phyloP scores from a whole-genome alignment of 2,329 filamentous ascomycete species.

The Ustilaginoidea virens region DNA sequence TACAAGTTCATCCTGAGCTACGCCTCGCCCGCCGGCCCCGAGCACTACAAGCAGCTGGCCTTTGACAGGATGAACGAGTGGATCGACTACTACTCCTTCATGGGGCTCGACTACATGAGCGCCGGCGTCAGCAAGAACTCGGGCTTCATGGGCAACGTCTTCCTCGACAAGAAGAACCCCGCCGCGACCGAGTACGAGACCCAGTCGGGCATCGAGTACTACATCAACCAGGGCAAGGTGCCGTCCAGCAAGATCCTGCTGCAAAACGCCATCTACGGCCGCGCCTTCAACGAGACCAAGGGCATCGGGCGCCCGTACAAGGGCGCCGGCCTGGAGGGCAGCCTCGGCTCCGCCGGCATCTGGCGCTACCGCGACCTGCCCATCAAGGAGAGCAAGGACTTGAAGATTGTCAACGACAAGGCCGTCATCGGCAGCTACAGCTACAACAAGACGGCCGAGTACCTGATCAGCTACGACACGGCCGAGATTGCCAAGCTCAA shows the following conservation, averaged over 20 bases:
- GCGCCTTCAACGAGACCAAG: constrained; percentile 51
- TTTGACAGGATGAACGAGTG: constrained; percentile 36
- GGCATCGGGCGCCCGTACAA: constrained; percentile 49
- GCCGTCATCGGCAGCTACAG: constrained; percentile 48
- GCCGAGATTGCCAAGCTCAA: constrained; percentile 43
- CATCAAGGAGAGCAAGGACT: constrained; percentile 35
- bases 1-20: constrained; percentile 35
- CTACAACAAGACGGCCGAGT: constrained; percentile 43
- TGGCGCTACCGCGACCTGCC: constrained; percentile 65
- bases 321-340: constrained; percentile 40
- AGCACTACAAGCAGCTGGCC: constrained; percentile 34
- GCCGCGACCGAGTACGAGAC: constrained; percentile 53
- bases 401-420: constrained; percentile 40
- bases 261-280: constrained; percentile 66
- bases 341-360: constrained; percentile 41
- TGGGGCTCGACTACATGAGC: constrained; percentile 59
- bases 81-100: constrained; percentile 44
- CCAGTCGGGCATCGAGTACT: constrained; percentile 41
- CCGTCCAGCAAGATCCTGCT: constrained; percentile 50
- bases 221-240: constrained; percentile 35
- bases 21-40: constrained; percentile 30
- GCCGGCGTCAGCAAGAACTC: constrained; percentile 41
- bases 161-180: constrained; percentile 32
- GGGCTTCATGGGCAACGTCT: constrained; percentile 59
- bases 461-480: constrained; percentile 58